These are phyloP conservation scores for Euphorbia peplus DNA, from an alignment of 345 rosid species.

Conservation along the genomic window DNA sequence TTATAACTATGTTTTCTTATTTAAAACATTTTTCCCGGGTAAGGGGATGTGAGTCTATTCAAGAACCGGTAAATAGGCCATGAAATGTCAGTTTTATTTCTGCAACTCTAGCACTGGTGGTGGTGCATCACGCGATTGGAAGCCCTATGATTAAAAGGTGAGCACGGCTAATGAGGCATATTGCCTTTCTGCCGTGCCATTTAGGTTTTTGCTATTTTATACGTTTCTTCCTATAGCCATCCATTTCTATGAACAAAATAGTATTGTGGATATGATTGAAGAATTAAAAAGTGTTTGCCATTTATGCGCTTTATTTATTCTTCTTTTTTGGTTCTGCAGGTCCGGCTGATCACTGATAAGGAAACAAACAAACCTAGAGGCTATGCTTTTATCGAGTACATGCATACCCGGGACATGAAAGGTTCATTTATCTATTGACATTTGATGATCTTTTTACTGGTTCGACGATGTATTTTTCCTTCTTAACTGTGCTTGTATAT, in stretches of 20 bases:
- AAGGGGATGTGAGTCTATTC: conserved; percentile 82
- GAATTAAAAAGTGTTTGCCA: neutral
- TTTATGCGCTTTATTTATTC: conserved; percentile 26
- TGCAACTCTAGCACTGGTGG: conserved; percentile 93
- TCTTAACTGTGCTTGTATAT: conserved; percentile 14
- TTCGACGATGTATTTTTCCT: neutral
- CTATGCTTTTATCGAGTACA: conserved; percentile 89
- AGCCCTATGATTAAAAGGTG: conserved; percentile 90
- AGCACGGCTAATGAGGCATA: conserved; percentile 85
- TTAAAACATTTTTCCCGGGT: conserved; percentile 80
- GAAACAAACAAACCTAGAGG: conserved; percentile 84
- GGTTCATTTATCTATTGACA: conserved; percentile 35
- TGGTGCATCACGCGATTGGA: conserved; percentile 78
- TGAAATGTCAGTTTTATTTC: conserved; percentile 70
- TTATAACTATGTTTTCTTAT: conserved; percentile 31
- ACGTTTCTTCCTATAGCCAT: conserved; percentile 29
- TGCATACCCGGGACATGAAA: conserved; percentile 98
- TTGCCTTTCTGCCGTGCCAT: conserved; percentile 86
- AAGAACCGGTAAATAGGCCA: conserved; percentile 67
- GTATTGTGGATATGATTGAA: neutral
- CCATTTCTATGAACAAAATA: conserved; percentile 18
- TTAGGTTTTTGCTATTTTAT: conserved; percentile 48
- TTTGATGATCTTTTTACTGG: neutral
- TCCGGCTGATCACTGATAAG: conserved; percentile 69
- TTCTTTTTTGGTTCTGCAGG: conserved; percentile 53